These are phyloP conservation scores for Xylaria sp. DNA, from an alignment of 2,329 filamentous ascomycete genomes.

Conservation along the genomic window DNA sequence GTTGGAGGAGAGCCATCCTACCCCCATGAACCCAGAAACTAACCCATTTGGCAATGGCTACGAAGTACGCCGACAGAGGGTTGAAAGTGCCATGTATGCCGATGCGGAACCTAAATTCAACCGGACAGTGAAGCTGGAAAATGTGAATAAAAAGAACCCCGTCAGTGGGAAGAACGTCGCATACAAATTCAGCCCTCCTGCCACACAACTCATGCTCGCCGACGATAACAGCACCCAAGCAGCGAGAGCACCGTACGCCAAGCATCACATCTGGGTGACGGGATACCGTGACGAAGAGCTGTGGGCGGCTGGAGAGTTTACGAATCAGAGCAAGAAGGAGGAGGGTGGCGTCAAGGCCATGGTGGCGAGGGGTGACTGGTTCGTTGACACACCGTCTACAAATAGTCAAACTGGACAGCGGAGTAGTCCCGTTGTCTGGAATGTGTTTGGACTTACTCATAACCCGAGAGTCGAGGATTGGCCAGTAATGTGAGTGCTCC, in stretches of 20 bases:
- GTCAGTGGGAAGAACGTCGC: conserved; percentile 62
- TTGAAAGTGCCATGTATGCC: conserved; percentile 60
- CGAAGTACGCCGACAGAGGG: conserved; percentile 60
- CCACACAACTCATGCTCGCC: conserved; percentile 61
- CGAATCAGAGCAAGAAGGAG: conserved; percentile 60
- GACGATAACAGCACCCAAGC: conserved; percentile 58
- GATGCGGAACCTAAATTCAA: conserved; percentile 67
- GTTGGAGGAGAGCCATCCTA: conserved; percentile 49
- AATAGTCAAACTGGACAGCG: conserved; percentile 52
- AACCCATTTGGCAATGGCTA: conserved; percentile 74
- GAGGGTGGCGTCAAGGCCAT: conserved; percentile 59
- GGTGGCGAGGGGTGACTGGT: conserved; percentile 60
- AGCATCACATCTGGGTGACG: conserved; percentile 62
- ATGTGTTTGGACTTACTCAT: conserved; percentile 62
- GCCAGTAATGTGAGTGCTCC: conserved; percentile 61
- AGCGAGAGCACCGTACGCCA: conserved; percentile 58
- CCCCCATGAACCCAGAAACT: conserved; percentile 58
- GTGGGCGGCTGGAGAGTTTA: conserved; percentile 63
- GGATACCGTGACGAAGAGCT: conserved; percentile 62
- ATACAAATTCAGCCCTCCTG: conserved; percentile 60
- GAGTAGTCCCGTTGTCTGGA: conserved; percentile 64
- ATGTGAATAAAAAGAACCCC: conserved; percentile 57
- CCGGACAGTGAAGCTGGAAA: conserved; percentile 62
- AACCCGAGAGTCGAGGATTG: conserved; percentile 62
- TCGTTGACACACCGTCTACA: conserved; percentile 48